phyloP scores from a whole-genome alignment of 1,139 yeast species.

The Hanseniaspora sp. region DNA sequence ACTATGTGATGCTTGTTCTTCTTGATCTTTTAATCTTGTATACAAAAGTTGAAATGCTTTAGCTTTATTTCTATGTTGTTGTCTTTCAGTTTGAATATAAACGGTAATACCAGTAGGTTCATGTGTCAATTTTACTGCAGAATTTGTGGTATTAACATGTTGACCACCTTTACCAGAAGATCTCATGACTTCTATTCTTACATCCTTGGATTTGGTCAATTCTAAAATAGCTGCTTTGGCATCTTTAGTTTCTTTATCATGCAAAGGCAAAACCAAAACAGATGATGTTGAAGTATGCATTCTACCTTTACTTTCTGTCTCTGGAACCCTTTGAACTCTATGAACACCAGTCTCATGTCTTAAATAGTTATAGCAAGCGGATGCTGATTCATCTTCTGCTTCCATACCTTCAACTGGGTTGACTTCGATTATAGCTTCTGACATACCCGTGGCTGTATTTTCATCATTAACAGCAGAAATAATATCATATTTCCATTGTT shows the following conservation, averaged over 20 bases:
- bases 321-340: conserved; percentile 87
- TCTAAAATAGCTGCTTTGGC: conserved; percentile 33
- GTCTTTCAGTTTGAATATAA: conserved; percentile 85
- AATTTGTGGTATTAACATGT: conserved; percentile 95
- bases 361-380: conserved; percentile 49
- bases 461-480: conserved; percentile 47
- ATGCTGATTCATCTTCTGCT: background rate
- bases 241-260: conserved; percentile 36
- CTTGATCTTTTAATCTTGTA: conserved; percentile 74
- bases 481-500: conserved; percentile 56
- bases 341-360: conserved; percentile 93
- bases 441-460: conserved; percentile 48
- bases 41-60: conserved; percentile 76
- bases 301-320: conserved; percentile 86
- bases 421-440: conserved; percentile 61
- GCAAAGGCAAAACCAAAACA: conserved; percentile 71
- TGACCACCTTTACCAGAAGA: conserved; percentile 98
- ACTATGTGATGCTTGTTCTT: conserved; percentile 51
- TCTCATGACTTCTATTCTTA: conserved; percentile 88
- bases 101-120: conserved; percentile 84
- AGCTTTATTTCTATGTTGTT: conserved; percentile 93
- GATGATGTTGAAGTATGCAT: conserved; percentile 95
- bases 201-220: conserved; percentile 57
- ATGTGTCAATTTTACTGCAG: conserved; percentile 90
- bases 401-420: background rate